Percentiles rank a stretch among this genome's conserved stretches.
Evolutionary conservation across 2,329 filamentous ascomycete species (phyloP).

Genomic region (Calonectria hawksworthii): DNA sequence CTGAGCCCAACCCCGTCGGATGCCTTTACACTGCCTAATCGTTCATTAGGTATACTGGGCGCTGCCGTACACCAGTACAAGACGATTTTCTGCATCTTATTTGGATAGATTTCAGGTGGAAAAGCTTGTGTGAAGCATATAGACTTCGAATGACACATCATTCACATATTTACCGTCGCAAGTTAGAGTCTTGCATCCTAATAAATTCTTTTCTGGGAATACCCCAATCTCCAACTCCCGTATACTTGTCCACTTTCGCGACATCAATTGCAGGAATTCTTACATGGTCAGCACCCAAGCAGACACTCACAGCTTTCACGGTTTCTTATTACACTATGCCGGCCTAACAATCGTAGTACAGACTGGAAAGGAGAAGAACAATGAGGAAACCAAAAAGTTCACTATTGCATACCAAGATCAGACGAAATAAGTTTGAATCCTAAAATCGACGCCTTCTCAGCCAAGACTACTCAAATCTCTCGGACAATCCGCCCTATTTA

Average conservation of each 20-base stretch:
- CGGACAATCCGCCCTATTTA: background rate
- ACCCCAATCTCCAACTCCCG: background rate
- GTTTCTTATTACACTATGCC: no score
- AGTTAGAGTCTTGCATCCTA: background rate
- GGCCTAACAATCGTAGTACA: no score
- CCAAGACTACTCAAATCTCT: no score
- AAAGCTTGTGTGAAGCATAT: background rate
- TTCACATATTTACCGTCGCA: background rate
- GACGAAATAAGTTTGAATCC: no score
- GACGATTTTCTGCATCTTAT: background rate
- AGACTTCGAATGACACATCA: background rate
- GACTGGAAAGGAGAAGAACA: no score
- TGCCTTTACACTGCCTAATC: background rate
- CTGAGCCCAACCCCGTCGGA: background rate
- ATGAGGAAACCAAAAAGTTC: no score
- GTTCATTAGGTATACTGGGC: background rate
- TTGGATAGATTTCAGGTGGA: background rate
- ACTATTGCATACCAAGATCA: no score
- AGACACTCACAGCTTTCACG: no score
- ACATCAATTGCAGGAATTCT: background rate
- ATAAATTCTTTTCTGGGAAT: background rate
- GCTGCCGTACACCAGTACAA: background rate
- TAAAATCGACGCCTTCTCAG: no score
- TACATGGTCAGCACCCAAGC: rapidly evolving
- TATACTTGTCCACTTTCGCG: background rate